A percentile compares a stretch with the other conserved stretches of the same genome.
phyloP scores from a whole-genome alignment of 306 rosid species.

The Lathyrus tuberosus region DNA sequence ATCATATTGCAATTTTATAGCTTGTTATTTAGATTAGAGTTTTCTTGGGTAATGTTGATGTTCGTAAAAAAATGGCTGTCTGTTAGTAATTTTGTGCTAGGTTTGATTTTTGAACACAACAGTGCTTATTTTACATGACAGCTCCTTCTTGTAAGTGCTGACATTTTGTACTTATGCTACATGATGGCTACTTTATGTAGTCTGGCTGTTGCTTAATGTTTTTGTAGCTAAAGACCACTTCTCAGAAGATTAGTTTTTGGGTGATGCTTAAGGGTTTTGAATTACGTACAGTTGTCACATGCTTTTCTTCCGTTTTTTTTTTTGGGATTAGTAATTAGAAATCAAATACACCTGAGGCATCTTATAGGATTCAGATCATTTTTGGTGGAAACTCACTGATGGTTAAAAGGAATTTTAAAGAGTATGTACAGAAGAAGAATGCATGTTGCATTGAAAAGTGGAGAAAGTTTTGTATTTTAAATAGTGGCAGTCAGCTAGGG shows the following conservation, averaged over 20 bases:
- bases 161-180: neutral
- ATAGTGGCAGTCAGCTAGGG: neutral
- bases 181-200: neutral
- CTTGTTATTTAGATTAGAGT: slow-evolving; percentile 9
- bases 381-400: slow-evolving; percentile 6
- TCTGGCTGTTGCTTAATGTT: slow-evolving; percentile 8
- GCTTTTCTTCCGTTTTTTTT: neutral
- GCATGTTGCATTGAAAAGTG: neutral
- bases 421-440: neutral
- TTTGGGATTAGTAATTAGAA: neutral
- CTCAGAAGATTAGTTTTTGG: slow-evolving; percentile 11
- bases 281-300: neutral
- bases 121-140: slow-evolving; percentile 14
- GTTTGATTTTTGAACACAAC: neutral
- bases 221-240: neutral
- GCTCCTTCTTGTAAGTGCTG: slow-evolving; percentile 4
- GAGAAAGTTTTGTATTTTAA: slow-evolving; percentile 21
- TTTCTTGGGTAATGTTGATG: slow-evolving; percentile 13
- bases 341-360: neutral
- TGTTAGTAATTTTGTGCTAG: slow-evolving; percentile 9
- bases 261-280: neutral
- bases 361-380: slow-evolving; percentile 10
- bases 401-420: neutral
- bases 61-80: neutral
- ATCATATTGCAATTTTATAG: slow-evolving; percentile 25